Evolutionary conservation across 257 asterid genomes (phyloP).

Genomic region (Solanum gandarillasii): DNA sequence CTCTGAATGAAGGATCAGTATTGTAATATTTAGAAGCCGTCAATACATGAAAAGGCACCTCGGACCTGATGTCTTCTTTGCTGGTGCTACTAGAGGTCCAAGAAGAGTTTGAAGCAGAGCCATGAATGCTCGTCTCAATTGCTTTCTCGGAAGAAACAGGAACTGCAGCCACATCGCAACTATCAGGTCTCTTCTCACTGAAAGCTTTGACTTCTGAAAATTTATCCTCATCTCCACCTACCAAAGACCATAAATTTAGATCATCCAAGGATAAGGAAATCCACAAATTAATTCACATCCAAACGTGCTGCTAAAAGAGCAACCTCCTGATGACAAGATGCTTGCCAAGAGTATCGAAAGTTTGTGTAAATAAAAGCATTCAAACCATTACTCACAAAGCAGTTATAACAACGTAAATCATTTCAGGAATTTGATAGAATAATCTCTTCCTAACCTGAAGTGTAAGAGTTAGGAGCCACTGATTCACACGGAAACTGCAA

Average conservation of each 20-base stretch:
- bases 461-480: not conserved
- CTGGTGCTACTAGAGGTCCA: constrained; percentile 19
- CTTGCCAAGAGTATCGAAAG: not conserved
- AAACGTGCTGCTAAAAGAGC: not conserved
- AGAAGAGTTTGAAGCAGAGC: constrained; percentile 18
- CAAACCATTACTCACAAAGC: not conserved
- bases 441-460: constrained; percentile 17
- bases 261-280: not conserved
- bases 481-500: constrained; percentile 24
- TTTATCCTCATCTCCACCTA: constrained; percentile 14
- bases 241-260: not conserved
- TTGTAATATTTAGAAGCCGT: constrained; percentile 13
- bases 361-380: not conserved
- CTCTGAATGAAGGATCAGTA: constrained; percentile 11
- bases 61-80: constrained; percentile 20
- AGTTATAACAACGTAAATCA: not conserved
- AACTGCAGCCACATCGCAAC: constrained; percentile 8
- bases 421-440: not conserved
- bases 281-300: not conserved
- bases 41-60: constrained; percentile 11
- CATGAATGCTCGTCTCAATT: constrained; percentile 2
- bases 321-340: not conserved
- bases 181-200: constrained; percentile 7
- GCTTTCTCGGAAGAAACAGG: constrained; percentile 9
- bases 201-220: not conserved